Evolutionary conservation across 495 filamentous ascomycete genomes (phyloP).

Genomic region (Copromyces sp.): DNA sequence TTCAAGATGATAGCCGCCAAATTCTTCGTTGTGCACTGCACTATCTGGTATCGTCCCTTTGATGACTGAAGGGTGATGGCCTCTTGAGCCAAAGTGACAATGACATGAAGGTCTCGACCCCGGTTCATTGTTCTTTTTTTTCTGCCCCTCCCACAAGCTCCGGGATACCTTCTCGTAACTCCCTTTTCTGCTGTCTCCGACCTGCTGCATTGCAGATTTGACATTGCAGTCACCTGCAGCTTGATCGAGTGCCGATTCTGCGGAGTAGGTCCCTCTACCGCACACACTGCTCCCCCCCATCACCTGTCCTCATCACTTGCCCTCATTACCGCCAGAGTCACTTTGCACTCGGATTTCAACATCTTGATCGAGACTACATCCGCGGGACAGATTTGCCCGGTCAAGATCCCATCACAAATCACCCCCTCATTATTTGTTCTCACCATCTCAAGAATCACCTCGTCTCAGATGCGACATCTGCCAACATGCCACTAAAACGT

Average conservation of each 20-base stretch:
- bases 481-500: not conserved
- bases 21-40: not conserved
- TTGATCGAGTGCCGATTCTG: not conserved
- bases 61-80: not conserved
- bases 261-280: not conserved
- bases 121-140: not conserved
- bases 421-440: not conserved
- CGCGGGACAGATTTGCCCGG: not conserved
- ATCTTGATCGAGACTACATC: not conserved
- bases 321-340: not conserved
- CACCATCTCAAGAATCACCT: not conserved
- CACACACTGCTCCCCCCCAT: not conserved
- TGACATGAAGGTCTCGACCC: not conserved
- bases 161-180: not conserved
- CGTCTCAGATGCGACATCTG: not conserved
- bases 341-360: not conserved
- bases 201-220: not conserved
- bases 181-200: not conserved
- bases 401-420: not conserved
- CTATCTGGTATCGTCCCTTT: not conserved
- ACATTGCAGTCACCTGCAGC: not conserved
- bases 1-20: not conserved
- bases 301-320: not conserved
- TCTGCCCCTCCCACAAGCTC: not conserved
- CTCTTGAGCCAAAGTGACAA: not conserved